phyloP scores from a whole-genome alignment of 1,284 basidiomycete species.

The Ceratobasidium sp. region DNA sequence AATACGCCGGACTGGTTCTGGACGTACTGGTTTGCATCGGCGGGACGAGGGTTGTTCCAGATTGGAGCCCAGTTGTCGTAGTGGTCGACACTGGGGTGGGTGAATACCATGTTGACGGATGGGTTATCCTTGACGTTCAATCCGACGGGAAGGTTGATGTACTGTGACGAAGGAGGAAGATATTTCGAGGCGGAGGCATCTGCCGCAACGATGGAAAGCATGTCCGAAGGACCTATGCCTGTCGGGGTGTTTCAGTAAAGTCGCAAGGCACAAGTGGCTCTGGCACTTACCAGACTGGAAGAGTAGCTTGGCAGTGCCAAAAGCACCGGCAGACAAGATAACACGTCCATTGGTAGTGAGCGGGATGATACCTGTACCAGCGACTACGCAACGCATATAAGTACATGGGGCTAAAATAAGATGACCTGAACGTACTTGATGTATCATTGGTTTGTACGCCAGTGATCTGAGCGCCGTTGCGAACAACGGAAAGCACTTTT shows the following conservation, averaged over 20 bases:
- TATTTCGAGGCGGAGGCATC: conserved; percentile 61
- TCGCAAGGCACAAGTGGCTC: too few relatives aligned
- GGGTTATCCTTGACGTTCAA: conserved; percentile 67
- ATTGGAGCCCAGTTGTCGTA: conserved; percentile 72
- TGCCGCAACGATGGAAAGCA: conserved; percentile 63
- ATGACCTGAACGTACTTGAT: background rate
- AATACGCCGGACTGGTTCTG: conserved; percentile 65
- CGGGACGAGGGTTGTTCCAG: conserved; percentile 63
- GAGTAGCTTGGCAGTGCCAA: conserved; percentile 64
- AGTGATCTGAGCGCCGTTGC: conserved; percentile 66
- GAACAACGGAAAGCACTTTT: conserved; percentile 64
- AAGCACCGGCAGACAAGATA: conserved; percentile 67
- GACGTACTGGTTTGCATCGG: conserved; percentile 68
- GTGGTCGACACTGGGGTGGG: conserved; percentile 66
- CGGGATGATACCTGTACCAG: conserved; percentile 65
- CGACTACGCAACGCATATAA: conserved; percentile 51
- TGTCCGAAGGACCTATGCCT: conserved; percentile 66
- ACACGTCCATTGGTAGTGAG: conserved; percentile 68
- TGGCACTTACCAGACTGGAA: conserved; percentile 61
- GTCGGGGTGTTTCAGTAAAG: background rate
- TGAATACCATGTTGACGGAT: conserved; percentile 73
- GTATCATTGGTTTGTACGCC: conserved; percentile 72
- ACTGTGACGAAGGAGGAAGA: conserved; percentile 63
- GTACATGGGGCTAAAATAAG: background rate
- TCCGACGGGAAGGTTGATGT: conserved; percentile 71